Conservation (phyloP, 352 stramenopile species). For the Pythium aristosporum region DNA sequence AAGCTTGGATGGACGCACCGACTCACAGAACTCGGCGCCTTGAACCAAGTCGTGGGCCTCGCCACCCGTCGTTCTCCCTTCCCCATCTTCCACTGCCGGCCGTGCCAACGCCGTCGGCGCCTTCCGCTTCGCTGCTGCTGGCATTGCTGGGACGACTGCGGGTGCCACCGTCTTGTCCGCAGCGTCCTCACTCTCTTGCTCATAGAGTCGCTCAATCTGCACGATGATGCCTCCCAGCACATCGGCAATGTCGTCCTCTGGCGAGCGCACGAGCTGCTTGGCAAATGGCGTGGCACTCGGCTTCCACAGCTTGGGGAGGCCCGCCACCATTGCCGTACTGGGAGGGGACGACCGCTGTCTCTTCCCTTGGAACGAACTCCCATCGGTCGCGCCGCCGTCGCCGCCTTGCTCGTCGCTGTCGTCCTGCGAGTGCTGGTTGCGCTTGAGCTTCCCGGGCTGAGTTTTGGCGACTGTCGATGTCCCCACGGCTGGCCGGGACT, state of each 20-base stretch:
- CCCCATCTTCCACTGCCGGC: not conserved
- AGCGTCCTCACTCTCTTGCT: not conserved
- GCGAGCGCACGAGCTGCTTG: not conserved
- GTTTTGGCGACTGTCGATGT: not conserved
- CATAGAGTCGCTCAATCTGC: slow-evolving; percentile 13
- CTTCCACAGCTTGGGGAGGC: slow-evolving; percentile 13
- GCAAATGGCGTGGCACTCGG: slow-evolving; percentile 5
- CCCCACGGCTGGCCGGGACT: slow-evolving; percentile 19
- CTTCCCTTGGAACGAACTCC: slow-evolving; percentile 37
- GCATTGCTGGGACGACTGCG: not conserved
- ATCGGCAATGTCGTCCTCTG: slow-evolving; percentile 22
- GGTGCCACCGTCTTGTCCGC: not conserved
- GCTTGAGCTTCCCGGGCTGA: slow-evolving; percentile 63
- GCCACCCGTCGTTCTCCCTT: not conserved
- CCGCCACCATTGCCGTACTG: not conserved
- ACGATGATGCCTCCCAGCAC: slow-evolving; percentile 22
- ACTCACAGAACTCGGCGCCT: not conserved
- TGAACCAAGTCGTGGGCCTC: not conserved
- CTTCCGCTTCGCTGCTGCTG: slow-evolving; percentile 25
- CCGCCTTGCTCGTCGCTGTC: slow-evolving; percentile 24
- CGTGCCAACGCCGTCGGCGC: slow-evolving; percentile 1
- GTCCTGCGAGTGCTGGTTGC: slow-evolving; percentile 54
- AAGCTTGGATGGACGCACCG: slow-evolving; percentile 1
- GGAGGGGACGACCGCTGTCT: slow-evolving; percentile 62
- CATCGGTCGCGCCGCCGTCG: slow-evolving; percentile 22